Conservation (phyloP, 169 alveolate genomes). For the Plasmodium billcollinsi region DNA sequence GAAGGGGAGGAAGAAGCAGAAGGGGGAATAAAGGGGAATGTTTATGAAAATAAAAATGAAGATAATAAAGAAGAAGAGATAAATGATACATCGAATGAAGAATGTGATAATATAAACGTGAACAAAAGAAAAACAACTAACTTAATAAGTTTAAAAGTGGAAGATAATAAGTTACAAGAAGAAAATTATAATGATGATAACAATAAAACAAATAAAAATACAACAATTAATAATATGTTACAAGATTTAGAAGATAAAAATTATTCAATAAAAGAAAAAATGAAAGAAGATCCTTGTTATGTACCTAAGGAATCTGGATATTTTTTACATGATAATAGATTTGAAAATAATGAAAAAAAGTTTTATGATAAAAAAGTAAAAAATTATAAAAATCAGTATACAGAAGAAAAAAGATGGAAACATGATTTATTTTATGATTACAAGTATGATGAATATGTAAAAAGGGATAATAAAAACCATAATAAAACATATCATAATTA, state of each 20-base stretch:
- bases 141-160: background rate
- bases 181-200: background rate
- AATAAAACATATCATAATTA: conserved; percentile 11
- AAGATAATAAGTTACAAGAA: background rate
- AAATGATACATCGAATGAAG: background rate
- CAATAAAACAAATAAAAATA: background rate
- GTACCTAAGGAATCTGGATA: conserved; percentile 72
- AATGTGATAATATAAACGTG: background rate
- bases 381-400: conserved; percentile 19
- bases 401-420: conserved; percentile 64
- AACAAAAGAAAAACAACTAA: background rate
- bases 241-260: conserved; percentile 13
- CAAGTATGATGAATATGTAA: conserved; percentile 49
- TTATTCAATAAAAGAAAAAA: conserved; percentile 52
- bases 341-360: conserved; percentile 48
- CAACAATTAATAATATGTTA: background rate
- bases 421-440: conserved; percentile 73
- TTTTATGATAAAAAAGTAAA: conserved; percentile 12
- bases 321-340: conserved; percentile 69
- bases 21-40: background rate
- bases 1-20: conserved; percentile 16
- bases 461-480: conserved; percentile 17
- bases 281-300: conserved; percentile 77
- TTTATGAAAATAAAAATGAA: background rate
- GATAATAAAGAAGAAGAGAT: background rate